Percentiles rank a stretch among this genome's conserved stretches.
phyloP scores from a whole-genome alignment of 176 grass and related monocot species.

The Poa pratensis region DNA sequence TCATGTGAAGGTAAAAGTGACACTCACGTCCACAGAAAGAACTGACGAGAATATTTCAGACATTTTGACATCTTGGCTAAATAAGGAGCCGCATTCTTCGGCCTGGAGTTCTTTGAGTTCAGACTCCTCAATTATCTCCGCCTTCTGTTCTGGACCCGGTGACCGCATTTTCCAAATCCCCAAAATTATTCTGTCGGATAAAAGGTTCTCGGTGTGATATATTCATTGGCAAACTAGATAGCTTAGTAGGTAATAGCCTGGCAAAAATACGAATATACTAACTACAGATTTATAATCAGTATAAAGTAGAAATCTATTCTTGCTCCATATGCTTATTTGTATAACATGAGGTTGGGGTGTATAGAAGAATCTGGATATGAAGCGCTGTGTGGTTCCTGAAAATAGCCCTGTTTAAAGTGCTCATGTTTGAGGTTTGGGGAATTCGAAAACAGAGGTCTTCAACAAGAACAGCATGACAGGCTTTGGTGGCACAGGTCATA shows the following conservation, averaged over 20 bases:
- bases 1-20: background rate
- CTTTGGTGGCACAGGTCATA: background rate
- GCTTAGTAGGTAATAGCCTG: conserved; percentile 4
- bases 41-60: conserved; percentile 70
- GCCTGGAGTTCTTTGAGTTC: conserved; percentile 54
- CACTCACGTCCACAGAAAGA: conserved; percentile 77
- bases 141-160: conserved; percentile 69
- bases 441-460: background rate
- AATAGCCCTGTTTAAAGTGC: background rate
- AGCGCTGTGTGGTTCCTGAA: background rate
- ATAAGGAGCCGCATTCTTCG: conserved; percentile 74
- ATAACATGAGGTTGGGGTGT: background rate
- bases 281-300: conserved; percentile 3
- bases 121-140: conserved; percentile 62
- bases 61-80: conserved; percentile 87
- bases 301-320: conserved; percentile 1
- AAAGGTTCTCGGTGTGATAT: background rate
- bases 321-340: background rate
- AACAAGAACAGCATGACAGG: background rate
- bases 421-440: background rate
- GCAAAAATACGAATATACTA: background rate
- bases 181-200: conserved; percentile 73
- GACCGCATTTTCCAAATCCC: conserved; percentile 83
- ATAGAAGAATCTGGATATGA: background rate
- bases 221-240: conserved; percentile 16